Evolutionary conservation across 2,329 filamentous ascomycete genomes (phyloP), one percentile per base, ranked within the genome.

Genomic region (Fusarium redolens): DNA sequence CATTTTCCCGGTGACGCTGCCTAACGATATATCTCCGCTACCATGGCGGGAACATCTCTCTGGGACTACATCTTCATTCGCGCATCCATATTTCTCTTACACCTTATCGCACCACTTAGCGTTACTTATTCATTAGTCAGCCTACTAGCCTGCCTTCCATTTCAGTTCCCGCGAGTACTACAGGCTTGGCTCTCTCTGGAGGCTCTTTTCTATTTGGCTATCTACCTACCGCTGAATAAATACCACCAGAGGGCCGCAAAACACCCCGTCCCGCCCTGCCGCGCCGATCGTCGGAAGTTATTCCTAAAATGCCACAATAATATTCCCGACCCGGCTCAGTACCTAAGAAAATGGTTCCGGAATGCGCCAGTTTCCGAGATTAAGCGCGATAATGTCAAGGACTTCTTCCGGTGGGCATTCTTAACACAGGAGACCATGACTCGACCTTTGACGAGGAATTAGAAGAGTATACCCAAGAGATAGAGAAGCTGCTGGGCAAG

Each of bases 391-490:
- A 90, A 91, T 77, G 74, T 91, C 60, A 88, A 87, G 78, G 87
- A 89, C 61, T 91, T 90, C 76, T 83, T 89, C 31, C 79, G 85
- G 25, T 92, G 89, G 90, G 88, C 87, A 3, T 87, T 91, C 61
- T 84, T 88, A 88, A 87, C 69, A 82, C 82, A 12, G 83, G 81
- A 17, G 81, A 85, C 7, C 78, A 80, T 55, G 81, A 82, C 33
- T 79, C 82, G 11, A 82, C 84, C 30, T 80, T 87, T 50, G 83
- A 88, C 15, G 85, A 86, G 37, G 87, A 90, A 79, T 77, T 92
- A 56, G 86, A 91, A 47, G 84, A 85, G 63, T 90, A 91, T 77
- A 81, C 87, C n/a, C 77, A 79, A 47, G 82, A 83, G 45, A 80
- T 87, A 37, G 89, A 91, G 80, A 83, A 83, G 54, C 78, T 86